phyloP scores from a whole-genome alignment of 768 basidiomycete species.

The Pleurotus tuoliensis region DNA sequence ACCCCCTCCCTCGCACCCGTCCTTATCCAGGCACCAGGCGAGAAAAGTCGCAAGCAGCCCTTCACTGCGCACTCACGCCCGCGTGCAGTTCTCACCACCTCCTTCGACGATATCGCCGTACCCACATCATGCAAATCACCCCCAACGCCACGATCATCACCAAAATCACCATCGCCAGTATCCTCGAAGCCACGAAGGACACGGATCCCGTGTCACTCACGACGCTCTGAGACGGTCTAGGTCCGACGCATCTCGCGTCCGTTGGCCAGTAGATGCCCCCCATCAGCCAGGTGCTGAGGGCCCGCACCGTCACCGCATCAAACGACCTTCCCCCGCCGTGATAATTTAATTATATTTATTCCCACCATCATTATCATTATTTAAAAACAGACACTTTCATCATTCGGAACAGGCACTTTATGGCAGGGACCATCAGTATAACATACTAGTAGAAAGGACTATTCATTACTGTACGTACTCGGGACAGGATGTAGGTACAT shows the following conservation, averaged over 20 bases:
- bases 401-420: too few relatives aligned
- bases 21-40: neutral
- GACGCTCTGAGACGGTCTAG: neutral
- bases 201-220: neutral
- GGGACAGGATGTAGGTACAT: too few relatives aligned
- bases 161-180: neutral
- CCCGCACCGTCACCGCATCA: neutral
- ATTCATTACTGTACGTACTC: too few relatives aligned
- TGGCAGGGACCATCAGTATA: too few relatives aligned
- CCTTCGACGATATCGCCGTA: neutral
- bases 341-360: conserved; percentile 14
- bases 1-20: neutral
- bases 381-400: too few relatives aligned
- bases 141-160: neutral
- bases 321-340: neutral
- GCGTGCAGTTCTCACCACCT: neutral
- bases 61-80: neutral
- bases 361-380: too few relatives aligned
- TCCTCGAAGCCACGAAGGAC: neutral
- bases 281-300: neutral
- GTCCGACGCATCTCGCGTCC: neutral
- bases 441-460: too few relatives aligned
- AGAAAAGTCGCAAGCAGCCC: neutral
- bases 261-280: neutral
- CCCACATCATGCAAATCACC: neutral